Conservation (phyloP, 1,139 yeast genomes). For the Oligophagozyma castellii region DNA sequence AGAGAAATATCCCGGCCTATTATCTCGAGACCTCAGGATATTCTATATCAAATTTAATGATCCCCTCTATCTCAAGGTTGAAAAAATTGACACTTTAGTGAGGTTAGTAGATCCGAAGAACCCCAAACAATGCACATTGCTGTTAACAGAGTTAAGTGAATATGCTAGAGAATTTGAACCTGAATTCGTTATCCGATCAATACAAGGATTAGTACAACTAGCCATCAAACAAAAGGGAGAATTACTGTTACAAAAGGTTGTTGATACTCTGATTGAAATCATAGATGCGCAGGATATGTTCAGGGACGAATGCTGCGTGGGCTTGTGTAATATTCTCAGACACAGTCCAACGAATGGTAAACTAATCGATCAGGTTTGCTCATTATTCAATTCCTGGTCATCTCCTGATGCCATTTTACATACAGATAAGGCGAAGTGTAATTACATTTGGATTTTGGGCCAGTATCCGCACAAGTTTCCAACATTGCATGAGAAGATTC, state of each 20-base stretch:
- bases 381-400: constrained; percentile 19
- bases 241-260: constrained; percentile 35
- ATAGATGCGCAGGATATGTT: constrained; percentile 69
- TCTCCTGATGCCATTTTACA: constrained; percentile 15
- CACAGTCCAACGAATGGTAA: constrained; percentile 49
- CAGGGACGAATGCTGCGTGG: constrained; percentile 67
- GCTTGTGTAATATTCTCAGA: constrained; percentile 67
- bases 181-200: constrained; percentile 72
- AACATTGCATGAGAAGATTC: constrained; percentile 31
- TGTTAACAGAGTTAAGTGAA: constrained; percentile 79
- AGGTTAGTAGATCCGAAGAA: constrained; percentile 48
- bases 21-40: constrained; percentile 72
- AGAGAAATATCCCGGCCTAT: constrained; percentile 73
- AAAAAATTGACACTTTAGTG: constrained; percentile 82
- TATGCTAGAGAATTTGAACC: constrained; percentile 91
- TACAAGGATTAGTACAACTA: constrained; percentile 74
- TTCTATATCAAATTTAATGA: constrained; percentile 91
- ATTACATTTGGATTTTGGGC: constrained; percentile 79
- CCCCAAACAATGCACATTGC: constrained; percentile 49
- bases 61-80: constrained; percentile 84
- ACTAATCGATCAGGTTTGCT: constrained; percentile 16
- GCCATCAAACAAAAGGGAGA: constrained; percentile 60
- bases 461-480: constrained; percentile 73
- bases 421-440: constrained; percentile 22
- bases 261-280: constrained; percentile 61